Evolutionary conservation across 306 rosid species (phyloP).

Genomic region (Ziziphus jujuba): DNA sequence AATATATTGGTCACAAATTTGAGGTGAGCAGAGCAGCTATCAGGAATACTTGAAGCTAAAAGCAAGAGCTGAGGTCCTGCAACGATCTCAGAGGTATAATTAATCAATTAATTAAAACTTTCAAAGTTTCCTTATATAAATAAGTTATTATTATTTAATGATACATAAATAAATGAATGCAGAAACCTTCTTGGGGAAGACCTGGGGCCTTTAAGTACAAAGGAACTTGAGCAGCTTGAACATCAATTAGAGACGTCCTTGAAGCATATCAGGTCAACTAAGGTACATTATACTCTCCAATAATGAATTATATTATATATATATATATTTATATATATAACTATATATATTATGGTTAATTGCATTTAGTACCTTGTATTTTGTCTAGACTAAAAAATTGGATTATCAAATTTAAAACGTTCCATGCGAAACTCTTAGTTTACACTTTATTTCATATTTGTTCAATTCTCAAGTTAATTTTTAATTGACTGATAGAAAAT

Average conservation of each 20-base stretch:
- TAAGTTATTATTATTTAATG: not conserved
- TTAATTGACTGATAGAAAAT: too few relatives aligned
- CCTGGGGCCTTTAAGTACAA: conserved; percentile 56
- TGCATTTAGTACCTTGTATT: too few relatives aligned
- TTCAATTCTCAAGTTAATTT: too few relatives aligned
- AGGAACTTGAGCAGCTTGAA: conserved; percentile 72
- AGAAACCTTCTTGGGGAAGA: conserved; percentile 93
- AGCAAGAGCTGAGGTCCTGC: conserved; percentile 70
- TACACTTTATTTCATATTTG: too few relatives aligned
- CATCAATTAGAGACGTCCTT: conserved; percentile 70
- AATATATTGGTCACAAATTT: too few relatives aligned
- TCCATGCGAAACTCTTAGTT: too few relatives aligned
- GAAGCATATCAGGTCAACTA: conserved; percentile 69
- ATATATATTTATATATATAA: too few relatives aligned
- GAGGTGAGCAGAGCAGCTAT: conserved; percentile 46
- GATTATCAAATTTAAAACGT: too few relatives aligned
- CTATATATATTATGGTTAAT: too few relatives aligned
- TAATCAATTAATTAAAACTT: too few relatives aligned
- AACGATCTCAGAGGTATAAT: conserved; percentile 74
- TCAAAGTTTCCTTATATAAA: not conserved
- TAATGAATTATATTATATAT: too few relatives aligned
- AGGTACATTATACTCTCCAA: conserved; percentile 35
- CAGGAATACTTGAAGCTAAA: conserved; percentile 77
- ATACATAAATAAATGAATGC: not conserved
- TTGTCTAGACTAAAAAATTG: too few relatives aligned